Conservation (phyloP, 768 basidiomycete species). For the Russula compacta region DNA sequence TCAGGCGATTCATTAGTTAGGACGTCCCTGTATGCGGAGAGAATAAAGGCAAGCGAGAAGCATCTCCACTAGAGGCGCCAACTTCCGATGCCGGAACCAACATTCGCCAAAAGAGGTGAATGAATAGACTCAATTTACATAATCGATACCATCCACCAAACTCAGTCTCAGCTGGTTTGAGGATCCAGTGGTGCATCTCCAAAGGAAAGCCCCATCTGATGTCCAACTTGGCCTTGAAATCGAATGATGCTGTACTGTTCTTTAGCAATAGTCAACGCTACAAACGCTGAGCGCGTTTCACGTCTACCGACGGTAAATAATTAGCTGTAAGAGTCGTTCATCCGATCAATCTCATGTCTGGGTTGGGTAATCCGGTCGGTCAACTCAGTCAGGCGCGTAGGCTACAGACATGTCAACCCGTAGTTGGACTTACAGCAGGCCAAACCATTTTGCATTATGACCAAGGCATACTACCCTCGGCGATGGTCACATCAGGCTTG, state of each 20-base stretch:
- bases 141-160: neutral
- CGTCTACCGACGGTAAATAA: neutral
- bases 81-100: neutral
- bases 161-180: neutral
- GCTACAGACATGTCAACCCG: neutral
- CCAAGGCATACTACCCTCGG: neutral
- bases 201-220: neutral
- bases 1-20: conserved; percentile 12
- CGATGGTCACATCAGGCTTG: neutral
- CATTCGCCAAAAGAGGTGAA: neutral
- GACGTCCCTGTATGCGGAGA: neutral
- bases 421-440: neutral
- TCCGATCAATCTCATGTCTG: neutral
- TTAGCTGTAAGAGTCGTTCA: neutral
- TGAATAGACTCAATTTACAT: neutral
- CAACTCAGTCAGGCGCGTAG: neutral
- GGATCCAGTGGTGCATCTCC: neutral
- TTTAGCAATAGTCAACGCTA: neutral
- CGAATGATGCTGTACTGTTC: neutral
- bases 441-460: conserved; percentile 5
- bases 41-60: conserved; percentile 3
- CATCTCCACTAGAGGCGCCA: neutral
- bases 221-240: neutral
- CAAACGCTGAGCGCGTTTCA: neutral
- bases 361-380: neutral